Percentiles rank a stretch among this genome's conserved stretches.
Evolutionary conservation across 805 yeast genomes (phyloP).

Genomic region (Lachancea waltii): DNA sequence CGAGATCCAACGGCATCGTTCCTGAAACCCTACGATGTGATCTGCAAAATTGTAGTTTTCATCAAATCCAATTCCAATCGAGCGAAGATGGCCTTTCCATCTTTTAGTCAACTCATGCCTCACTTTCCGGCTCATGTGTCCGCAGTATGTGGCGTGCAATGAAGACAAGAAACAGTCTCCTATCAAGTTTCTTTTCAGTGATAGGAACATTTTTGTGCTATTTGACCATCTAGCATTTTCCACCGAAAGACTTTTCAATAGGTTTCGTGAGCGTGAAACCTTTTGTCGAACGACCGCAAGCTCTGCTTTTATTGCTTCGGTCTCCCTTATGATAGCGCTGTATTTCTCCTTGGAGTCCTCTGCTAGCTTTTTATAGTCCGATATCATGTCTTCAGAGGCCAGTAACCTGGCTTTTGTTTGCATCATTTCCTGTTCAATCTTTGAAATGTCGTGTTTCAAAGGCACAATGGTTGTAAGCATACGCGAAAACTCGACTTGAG

Average conservation of each 20-base stretch:
- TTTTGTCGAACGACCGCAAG: constrained; percentile 55
- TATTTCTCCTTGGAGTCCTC: constrained; percentile 61
- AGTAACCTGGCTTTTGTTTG: constrained; percentile 60
- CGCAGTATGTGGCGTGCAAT: constrained; percentile 55
- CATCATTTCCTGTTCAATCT: constrained; percentile 52
- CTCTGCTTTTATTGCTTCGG: constrained; percentile 67
- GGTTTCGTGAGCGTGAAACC: constrained; percentile 52
- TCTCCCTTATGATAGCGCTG: constrained; percentile 67
- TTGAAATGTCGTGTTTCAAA: constrained; percentile 53
- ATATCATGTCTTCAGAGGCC: constrained; percentile 78
- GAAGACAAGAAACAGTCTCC: constrained; percentile 67
- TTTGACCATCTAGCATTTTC: constrained; percentile 75
- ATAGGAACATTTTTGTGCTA: constrained; percentile 46
- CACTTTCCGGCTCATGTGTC: constrained; percentile 45
- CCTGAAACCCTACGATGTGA: constrained; percentile 37
- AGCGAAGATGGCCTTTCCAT: constrained; percentile 36
- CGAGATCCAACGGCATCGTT: constrained; percentile 45
- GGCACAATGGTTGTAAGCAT: constrained; percentile 73
- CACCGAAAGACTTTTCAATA: constrained; percentile 55
- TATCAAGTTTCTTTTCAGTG: constrained; percentile 40
- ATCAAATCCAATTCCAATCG: constrained; percentile 37
- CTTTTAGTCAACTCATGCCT: constrained; percentile 34
- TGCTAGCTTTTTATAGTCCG: constrained; percentile 63
- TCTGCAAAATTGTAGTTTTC: constrained; percentile 31
- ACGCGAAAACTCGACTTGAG: constrained; percentile 73